Percentiles rank a stretch among this genome's conserved stretches.
These are phyloP conservation scores for Plectosphaerella sp. DNA, from an alignment of 2,329 filamentous ascomycete genomes.

Conservation along the genomic window DNA sequence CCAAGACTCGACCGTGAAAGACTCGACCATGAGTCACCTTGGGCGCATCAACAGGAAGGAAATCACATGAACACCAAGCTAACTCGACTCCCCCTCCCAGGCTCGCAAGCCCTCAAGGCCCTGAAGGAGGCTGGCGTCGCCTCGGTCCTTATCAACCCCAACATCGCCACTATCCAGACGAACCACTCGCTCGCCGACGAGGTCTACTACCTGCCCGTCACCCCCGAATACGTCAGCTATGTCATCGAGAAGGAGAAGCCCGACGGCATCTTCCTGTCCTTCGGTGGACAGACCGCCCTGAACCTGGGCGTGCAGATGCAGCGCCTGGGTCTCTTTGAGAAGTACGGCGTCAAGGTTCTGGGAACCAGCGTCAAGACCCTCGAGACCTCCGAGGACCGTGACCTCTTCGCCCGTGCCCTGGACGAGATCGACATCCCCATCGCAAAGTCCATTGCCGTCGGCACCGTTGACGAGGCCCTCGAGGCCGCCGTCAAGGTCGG, in stretches of 20 bases:
- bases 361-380: slow-evolving; percentile 93
- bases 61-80: slow-evolving; percentile 3
- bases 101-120: slow-evolving; percentile 93
- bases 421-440: slow-evolving; percentile 98
- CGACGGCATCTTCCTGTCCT: slow-evolving; percentile 95
- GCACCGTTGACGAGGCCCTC: slow-evolving; percentile 86
- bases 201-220: slow-evolving; percentile 97
- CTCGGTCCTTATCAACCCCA: slow-evolving; percentile 94
- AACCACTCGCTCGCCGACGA: slow-evolving; percentile 94
- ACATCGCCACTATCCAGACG: slow-evolving; percentile 97
- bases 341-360: slow-evolving; percentile 91
- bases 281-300: slow-evolving; percentile 94
- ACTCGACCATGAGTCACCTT: slow-evolving; percentile 8
- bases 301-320: slow-evolving; percentile 98
- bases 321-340: slow-evolving; percentile 89
- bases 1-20: not conserved
- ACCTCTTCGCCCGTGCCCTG: slow-evolving; percentile 90
- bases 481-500: slow-evolving; percentile 82
- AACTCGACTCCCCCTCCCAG: slow-evolving; percentile 39
- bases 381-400: slow-evolving; percentile 91
- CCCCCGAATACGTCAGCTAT: slow-evolving; percentile 94
- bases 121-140: slow-evolving; percentile 90
- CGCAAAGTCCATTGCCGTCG: slow-evolving; percentile 89
- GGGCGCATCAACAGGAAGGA: not conserved
- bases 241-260: slow-evolving; percentile 95